Evolutionary conservation across 805 yeast genomes (phyloP).

Genomic region (Candida chilensis): DNA sequence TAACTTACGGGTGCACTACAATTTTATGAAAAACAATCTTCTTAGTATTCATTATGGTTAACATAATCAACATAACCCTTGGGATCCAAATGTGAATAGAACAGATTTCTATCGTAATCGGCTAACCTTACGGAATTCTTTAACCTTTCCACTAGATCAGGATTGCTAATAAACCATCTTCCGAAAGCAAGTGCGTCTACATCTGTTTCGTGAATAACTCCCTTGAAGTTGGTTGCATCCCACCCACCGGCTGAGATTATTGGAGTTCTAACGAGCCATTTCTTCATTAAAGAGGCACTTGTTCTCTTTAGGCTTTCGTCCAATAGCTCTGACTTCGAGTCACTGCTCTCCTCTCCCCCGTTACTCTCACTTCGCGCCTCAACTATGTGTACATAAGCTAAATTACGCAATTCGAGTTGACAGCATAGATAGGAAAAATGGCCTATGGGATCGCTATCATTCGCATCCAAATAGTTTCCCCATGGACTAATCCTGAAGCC

Average conservation of each 20-base stretch:
- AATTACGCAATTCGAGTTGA: conserved; percentile 17
- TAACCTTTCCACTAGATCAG: conserved; percentile 40
- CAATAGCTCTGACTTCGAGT: too few relatives aligned
- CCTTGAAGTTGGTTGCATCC: conserved; percentile 11
- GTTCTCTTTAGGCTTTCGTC: too few relatives aligned
- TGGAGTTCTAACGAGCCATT: conserved; percentile 10
- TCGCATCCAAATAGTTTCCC: conserved; percentile 14
- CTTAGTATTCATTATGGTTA: too few relatives aligned
- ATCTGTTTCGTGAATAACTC: conserved; percentile 6
- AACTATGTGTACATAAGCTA: conserved; percentile 25
- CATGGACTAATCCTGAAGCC: conserved; percentile 26
- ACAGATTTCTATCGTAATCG: conserved; percentile 36
- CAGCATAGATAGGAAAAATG: conserved; percentile 15
- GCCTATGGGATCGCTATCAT: conserved; percentile 3
- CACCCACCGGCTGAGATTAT: conserved; percentile 16
- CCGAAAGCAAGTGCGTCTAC: conserved; percentile 29
- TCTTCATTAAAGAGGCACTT: conserved; percentile 9
- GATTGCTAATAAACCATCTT: conserved; percentile 43
- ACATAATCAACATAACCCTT: too few relatives aligned
- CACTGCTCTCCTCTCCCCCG: too few relatives aligned
- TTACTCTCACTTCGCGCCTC: conserved; percentile 22
- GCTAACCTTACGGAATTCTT: conserved; percentile 27
- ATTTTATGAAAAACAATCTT: too few relatives aligned
- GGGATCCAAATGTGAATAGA: too few relatives aligned
- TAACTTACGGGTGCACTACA: too few relatives aligned